Conservation (phyloP, 768 basidiomycete species). For the Suillus alpinus region DNA sequence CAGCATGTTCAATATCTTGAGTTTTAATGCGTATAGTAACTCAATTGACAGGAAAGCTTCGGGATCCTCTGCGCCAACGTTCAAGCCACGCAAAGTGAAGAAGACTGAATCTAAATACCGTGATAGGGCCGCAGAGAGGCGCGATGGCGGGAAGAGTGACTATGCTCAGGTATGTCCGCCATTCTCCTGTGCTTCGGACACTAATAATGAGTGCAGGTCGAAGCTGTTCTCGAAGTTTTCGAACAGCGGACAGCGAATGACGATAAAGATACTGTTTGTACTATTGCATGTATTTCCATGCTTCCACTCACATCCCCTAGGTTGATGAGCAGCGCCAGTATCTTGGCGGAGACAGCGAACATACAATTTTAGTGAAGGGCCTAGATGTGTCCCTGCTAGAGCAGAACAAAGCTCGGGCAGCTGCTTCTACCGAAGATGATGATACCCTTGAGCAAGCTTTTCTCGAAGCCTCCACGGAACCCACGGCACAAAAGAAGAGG, state of each 20-base stretch:
- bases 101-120: conserved; percentile 60
- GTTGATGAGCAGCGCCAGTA: conserved; percentile 73
- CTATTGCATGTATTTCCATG: neutral
- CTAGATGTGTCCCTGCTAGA: conserved; percentile 85
- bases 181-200: neutral
- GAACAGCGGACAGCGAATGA: conserved; percentile 59
- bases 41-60: conserved; percentile 40
- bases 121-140: conserved; percentile 73
- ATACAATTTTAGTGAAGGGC: conserved; percentile 86
- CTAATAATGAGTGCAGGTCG: conserved; percentile 46
- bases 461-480: conserved; percentile 37
- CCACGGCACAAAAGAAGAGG: conserved; percentile 49
- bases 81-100: conserved; percentile 82
- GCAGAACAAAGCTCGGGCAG: conserved; percentile 71
- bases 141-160: conserved; percentile 64
- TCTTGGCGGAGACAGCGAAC: conserved; percentile 81
- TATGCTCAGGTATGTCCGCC: conserved; percentile 58
- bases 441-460: conserved; percentile 80
- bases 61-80: conserved; percentile 56
- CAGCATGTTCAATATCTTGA: neutral
- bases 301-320: conserved; percentile 33
- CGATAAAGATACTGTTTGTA: conserved; percentile 57
- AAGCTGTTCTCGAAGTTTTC: conserved; percentile 80
- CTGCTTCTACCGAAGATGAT: conserved; percentile 64
- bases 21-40: neutral